A percentile compares a stretch with the other conserved stretches of the same genome.
These are phyloP conservation scores for Cicer pinnatifidum DNA, from an alignment of 306 rosid species.

Conservation along the genomic window DNA sequence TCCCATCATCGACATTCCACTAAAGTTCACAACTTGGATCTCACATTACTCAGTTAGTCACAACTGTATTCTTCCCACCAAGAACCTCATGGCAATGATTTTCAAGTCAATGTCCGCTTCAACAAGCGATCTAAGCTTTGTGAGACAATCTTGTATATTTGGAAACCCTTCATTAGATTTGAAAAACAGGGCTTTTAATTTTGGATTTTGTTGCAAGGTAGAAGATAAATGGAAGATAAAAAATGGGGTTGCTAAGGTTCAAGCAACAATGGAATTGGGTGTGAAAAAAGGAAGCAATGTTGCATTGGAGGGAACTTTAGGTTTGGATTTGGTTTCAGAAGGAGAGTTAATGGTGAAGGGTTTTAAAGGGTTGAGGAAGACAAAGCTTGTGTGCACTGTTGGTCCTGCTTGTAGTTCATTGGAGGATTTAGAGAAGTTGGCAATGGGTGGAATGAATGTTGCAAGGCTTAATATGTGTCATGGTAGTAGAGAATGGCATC, in stretches of 20 bases:
- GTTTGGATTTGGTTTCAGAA: slow-evolving; percentile 77
- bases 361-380: slow-evolving; percentile 81
- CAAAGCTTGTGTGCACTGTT: slow-evolving; percentile 83
- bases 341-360: slow-evolving; percentile 75
- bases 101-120: slow-evolving; percentile 58
- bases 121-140: slow-evolving; percentile 46
- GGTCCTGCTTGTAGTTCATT: slow-evolving; percentile 75
- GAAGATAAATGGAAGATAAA: slow-evolving; percentile 49
- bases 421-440: slow-evolving; percentile 80
- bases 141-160: slow-evolving; percentile 22
- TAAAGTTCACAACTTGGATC: slow-evolving; percentile 6
- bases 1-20: slow-evolving; percentile 9
- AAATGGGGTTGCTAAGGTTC: slow-evolving; percentile 44
- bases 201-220: slow-evolving; percentile 39
- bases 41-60: slow-evolving; percentile 25
- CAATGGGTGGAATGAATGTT: slow-evolving; percentile 83
- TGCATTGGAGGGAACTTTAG: slow-evolving; percentile 53
- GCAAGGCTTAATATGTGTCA: slow-evolving; percentile 96
- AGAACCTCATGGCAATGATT: neutral
- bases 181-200: slow-evolving; percentile 33
- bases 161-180: slow-evolving; percentile 41
- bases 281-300: slow-evolving; percentile 48
- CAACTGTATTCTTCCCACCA: slow-evolving; percentile 1
- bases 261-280: slow-evolving; percentile 57
- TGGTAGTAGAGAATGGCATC: slow-evolving; percentile 79